phyloP scores from a whole-genome alignment of 495 filamentous ascomycete genomes.

The Ramalina peruviana region DNA sequence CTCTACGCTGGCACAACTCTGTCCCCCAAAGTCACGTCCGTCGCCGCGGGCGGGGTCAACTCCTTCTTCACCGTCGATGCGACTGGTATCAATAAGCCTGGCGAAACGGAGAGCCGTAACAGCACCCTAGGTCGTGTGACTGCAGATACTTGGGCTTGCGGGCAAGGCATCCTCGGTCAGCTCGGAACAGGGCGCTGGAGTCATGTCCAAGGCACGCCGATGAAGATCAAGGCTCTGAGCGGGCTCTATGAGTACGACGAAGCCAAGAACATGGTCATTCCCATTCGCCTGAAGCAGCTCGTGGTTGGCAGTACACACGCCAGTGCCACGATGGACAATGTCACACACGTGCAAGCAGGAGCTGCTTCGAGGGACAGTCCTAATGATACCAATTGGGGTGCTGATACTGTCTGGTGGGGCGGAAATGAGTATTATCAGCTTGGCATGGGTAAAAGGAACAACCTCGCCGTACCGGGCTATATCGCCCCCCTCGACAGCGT shows the following conservation, averaged over 20 bases:
- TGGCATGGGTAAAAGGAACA: slow-evolving; percentile 79
- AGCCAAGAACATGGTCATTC: slow-evolving; percentile 42
- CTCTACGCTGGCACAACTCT: slow-evolving; percentile 53
- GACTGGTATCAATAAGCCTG: slow-evolving; percentile 35
- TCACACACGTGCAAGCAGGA: slow-evolving; percentile 43
- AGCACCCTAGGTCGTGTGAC: slow-evolving; percentile 37
- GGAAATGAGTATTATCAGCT: slow-evolving; percentile 89
- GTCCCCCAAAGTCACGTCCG: slow-evolving; percentile 46
- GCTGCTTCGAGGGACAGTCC: slow-evolving; percentile 32
- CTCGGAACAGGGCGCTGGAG: slow-evolving; percentile 85
- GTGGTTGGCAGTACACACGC: slow-evolving; percentile 67
- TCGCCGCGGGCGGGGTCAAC: slow-evolving; percentile 74
- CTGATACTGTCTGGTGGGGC: slow-evolving; percentile 84
- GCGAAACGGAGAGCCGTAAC: slow-evolving; percentile 27
- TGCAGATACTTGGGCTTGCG: slow-evolving; percentile 75
- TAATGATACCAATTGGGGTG: slow-evolving; percentile 66
- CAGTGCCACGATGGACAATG: slow-evolving; percentile 68
- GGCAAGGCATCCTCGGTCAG: slow-evolving; percentile 67
- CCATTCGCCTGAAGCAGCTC: slow-evolving; percentile 61
- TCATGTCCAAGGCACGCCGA: slow-evolving; percentile 63
- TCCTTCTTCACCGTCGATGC: slow-evolving; percentile 81
- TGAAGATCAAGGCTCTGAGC: slow-evolving; percentile 73
- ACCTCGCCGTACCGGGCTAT: slow-evolving; percentile 56
- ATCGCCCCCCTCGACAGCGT: slow-evolving; percentile 55
- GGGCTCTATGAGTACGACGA: slow-evolving; percentile 81